A percentile compares a stretch with the other conserved stretches of the same genome.
Evolutionary conservation across 345 rosid species (phyloP).

Genomic region (Populus ilicifolia): DNA sequence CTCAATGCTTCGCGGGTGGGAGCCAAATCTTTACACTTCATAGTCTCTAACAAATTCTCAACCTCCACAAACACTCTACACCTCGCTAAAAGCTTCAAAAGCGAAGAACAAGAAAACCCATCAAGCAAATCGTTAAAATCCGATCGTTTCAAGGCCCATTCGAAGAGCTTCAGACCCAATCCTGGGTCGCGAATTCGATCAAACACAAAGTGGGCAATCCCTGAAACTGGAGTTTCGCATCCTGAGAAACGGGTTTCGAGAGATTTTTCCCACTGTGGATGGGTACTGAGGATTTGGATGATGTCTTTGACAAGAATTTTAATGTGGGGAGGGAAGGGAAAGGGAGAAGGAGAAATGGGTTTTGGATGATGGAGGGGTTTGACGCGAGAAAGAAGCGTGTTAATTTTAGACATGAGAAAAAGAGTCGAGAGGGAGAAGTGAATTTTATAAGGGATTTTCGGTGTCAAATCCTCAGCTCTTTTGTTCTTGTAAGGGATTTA

Average conservation of each 20-base stretch:
- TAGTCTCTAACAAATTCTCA: slow-evolving; percentile 35
- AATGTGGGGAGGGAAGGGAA: slow-evolving; percentile 33
- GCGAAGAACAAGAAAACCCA: slow-evolving; percentile 66
- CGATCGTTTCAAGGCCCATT: slow-evolving; percentile 45
- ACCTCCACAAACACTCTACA: slow-evolving; percentile 46
- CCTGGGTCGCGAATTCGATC: slow-evolving; percentile 57
- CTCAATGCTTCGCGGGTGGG: slow-evolving; percentile 62
- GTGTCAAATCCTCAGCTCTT: too few species aligned
- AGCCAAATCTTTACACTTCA: slow-evolving; percentile 41
- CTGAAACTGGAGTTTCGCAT: slow-evolving; percentile 39
- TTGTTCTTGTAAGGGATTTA: too few species aligned
- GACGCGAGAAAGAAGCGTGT: slow-evolving; percentile 54
- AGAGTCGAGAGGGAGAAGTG: background rate
- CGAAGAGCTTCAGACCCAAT: slow-evolving; percentile 56
- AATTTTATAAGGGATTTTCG: too few species aligned
- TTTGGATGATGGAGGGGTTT: slow-evolving; percentile 44
- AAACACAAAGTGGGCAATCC: slow-evolving; percentile 59
- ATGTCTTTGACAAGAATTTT: slow-evolving; percentile 43
- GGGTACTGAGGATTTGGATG: slow-evolving; percentile 50
- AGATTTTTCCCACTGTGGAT: slow-evolving; percentile 40
- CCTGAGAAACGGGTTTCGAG: slow-evolving; percentile 38
- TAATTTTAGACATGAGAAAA: slow-evolving; percentile 56
- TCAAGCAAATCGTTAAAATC: slow-evolving; percentile 23
- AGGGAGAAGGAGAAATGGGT: slow-evolving; percentile 25
- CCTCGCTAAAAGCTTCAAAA: slow-evolving; percentile 65